Conservation (phyloP, 352 stramenopile species). For the Globisporangium yorkense region DNA sequence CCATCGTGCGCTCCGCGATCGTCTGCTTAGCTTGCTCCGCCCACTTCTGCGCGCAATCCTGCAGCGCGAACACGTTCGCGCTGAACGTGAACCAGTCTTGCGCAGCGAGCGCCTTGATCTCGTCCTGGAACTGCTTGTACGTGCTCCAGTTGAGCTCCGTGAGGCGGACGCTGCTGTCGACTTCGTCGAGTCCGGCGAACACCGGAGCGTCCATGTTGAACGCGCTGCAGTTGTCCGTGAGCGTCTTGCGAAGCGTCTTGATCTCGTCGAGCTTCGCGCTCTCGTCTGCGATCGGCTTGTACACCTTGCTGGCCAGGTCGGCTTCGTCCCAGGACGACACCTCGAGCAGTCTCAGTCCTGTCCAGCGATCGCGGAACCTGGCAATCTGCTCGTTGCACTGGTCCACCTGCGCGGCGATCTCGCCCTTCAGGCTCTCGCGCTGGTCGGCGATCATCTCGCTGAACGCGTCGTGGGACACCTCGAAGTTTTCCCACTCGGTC, state of each 20-base stretch:
- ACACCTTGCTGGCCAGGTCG: slow-evolving; percentile 60
- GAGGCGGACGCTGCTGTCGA: slow-evolving; percentile 73
- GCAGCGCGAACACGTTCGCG: slow-evolving; percentile 89
- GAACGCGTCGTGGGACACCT: slow-evolving; percentile 92
- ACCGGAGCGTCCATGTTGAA: slow-evolving; percentile 84
- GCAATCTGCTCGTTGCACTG: slow-evolving; percentile 88
- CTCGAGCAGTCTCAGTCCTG: slow-evolving; percentile 79
- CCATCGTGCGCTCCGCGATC: slow-evolving; percentile 43
- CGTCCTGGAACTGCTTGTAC: slow-evolving; percentile 83
- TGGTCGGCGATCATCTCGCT: slow-evolving; percentile 95
- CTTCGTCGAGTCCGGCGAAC: slow-evolving; percentile 74
- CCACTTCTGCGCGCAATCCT: slow-evolving; percentile 91
- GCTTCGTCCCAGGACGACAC: slow-evolving; percentile 71
- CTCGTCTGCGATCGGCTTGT: slow-evolving; percentile 83
- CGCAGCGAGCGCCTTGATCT: slow-evolving; percentile 54
- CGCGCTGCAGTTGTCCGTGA: slow-evolving; percentile 78
- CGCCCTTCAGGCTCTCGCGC: slow-evolving; percentile 85
- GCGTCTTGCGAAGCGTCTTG: slow-evolving; percentile 38
- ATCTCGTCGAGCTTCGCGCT: slow-evolving; percentile 75
- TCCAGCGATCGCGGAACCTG: slow-evolving; percentile 90
- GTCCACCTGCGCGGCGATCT: slow-evolving; percentile 86
- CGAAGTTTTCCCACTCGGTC: slow-evolving; percentile 91
- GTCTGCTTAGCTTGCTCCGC: slow-evolving; percentile 73
- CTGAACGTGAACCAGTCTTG: slow-evolving; percentile 95
- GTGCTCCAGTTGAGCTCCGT: slow-evolving; percentile 79